Base-by-base conservation (phyloP, 1,284 basidiomycete species). In the Sporisorium exsertum region DNA sequence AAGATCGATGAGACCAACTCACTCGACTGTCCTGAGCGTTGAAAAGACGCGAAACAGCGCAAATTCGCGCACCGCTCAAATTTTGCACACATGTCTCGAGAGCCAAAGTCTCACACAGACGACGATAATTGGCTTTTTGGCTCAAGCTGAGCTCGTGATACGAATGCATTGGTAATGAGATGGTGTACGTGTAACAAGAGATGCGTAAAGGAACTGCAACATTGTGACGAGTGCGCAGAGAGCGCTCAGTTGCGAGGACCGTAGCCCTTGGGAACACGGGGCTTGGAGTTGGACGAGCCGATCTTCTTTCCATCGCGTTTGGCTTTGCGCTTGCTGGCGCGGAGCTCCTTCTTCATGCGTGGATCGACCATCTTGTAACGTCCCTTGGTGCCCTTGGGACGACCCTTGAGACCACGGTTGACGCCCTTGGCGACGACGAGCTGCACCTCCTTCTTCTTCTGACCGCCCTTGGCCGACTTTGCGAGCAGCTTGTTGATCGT, bases 381-480 rank as follows among this genome's bases (percentile, higher is more conserved):
- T 49, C 87, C 97, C 88, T 97, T 98, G 67, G 97, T 92, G 75
- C 97, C 97, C 86, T 93, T 97, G 22, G 97, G 97, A 66, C 97
- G 88, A 10, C 97, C 97, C 88, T 95, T 93, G 78, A 95, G 86
- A 60, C 94, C 97, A 82, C 91, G 93, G 86, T 97, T 93, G 20
- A 89, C 88, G 56, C 97, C 97, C 81, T 92, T 93, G 13, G 96
- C 97, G 5, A 99, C 96, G 29, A 99, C 91, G 13, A 98, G 87
- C 87, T 95, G 94, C 65, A 93, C 86, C 64, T 95, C 92, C 81
- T 90, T 93, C 87, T 92, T 92, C 58, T 83, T 82, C 68, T 86
- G 86, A 72, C 89, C 88, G 58, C 89, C 89, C 64, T 89, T 89
- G 56, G 89, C 89, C 33, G 91, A 89, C 47, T 83, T 84, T 42